Base-by-base conservation (phyloP, 106 monocot species). In the Posidonia australis region DNA sequence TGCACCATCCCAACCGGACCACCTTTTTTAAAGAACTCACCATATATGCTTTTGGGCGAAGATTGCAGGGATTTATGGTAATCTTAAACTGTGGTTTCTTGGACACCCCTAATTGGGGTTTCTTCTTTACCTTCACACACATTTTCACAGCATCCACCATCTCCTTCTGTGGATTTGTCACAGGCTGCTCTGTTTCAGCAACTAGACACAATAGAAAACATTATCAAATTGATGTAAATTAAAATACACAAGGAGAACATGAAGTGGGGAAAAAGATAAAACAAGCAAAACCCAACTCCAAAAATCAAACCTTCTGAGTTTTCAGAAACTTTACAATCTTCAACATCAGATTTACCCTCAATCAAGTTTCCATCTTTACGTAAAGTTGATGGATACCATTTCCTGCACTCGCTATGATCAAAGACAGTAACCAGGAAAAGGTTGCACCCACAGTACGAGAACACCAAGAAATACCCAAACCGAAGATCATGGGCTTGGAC, bases 381-480 rank as follows among this genome's bases (percentile, higher is more conserved):
- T n/a, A n/a, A n/a, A n/a, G n/a, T n/a, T n/a, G n/a, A n/a, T n/a
- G n/a, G 13, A 41, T 66, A 78, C 51, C 60, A 60, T 41, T 67
- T 78, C 24, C 24, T 30, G 66, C 77, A 77, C 28, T 53, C 58
- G 22, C 56, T 74, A 16, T 24, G 45, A 57, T 72, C 56, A 11
- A 79, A 74, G 10, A 65, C 49, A 21, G 46, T 53, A 0, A 74
- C 21, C 1, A 19, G 55, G 51, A 79, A 79, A 18, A 52, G 26
- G 69, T 74, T 48, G 58, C 65, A 43, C 1, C 79, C 74, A 64
- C 62, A 20, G 13, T 74, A 60, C 22, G 32, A 29, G 47, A 79
- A 79, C 46, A 79, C 63, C 44, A 74, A 51, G 30, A 64, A 58
- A 43, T 51, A 69, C 1, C 79, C 74, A 36, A 64, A 63, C 1